Percentiles rank a stretch among this genome's conserved stretches.
Conservation (phyloP, 345 rosid species). For the Lepidium aucheri region DNA sequence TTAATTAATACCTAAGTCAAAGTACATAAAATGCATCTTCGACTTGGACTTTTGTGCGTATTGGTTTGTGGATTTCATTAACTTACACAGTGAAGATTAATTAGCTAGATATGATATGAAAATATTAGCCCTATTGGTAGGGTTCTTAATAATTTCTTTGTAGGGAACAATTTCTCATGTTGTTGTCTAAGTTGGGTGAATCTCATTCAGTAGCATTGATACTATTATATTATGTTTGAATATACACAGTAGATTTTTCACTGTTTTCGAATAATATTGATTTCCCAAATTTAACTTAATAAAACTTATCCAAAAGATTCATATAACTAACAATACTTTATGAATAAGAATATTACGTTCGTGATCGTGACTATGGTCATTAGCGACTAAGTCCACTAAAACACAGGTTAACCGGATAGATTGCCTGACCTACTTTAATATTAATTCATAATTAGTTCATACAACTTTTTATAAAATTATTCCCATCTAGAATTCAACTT, state of each 20-base stretch:
- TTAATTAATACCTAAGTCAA: neutral
- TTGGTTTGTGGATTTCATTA: neutral
- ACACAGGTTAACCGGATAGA: neutral
- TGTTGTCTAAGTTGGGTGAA: conserved; percentile 22
- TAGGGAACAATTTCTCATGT: conserved; percentile 11
- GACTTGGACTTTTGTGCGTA: neutral
- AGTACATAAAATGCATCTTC: neutral
- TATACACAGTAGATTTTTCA: neutral
- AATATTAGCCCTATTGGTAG: conserved; percentile 8
- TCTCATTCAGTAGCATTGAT: conserved; percentile 5
- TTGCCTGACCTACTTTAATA: neutral
- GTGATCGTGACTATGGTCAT: neutral
- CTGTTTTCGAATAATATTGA: neutral
- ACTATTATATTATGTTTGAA: neutral
- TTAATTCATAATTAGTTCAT: neutral
- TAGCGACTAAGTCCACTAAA: neutral
- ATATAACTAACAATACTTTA: neutral
- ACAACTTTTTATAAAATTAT: neutral
- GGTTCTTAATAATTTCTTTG: neutral
- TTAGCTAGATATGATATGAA: neutral
- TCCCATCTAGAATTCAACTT: neutral
- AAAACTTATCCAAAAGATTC: neutral
- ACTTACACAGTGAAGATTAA: neutral
- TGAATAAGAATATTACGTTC: neutral
- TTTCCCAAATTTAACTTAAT: no score